A percentile compares a stretch with the other conserved stretches of the same genome.
These are phyloP conservation scores for Paraphaeosphaeria sporulosa DNA, from an alignment of 2,329 filamentous ascomycete genomes.

Conservation along the genomic window DNA sequence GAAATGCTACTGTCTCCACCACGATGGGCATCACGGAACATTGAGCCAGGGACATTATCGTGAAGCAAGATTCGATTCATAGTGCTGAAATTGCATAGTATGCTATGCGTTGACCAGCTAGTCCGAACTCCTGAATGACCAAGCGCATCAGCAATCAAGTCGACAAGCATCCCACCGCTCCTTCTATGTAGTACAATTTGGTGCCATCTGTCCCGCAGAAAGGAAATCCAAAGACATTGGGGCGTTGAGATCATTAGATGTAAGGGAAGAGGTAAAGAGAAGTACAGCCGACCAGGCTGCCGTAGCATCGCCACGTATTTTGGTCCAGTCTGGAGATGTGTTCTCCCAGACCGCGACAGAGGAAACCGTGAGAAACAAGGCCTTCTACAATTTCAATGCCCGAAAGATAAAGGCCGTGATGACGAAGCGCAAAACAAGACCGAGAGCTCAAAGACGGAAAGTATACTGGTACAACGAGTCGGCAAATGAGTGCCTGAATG, in stretches of 20 bases:
- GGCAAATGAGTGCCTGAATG: slow-evolving; percentile 45
- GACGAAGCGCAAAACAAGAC: slow-evolving; percentile 3
- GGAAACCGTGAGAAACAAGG: slow-evolving; percentile 1
- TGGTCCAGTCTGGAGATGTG: slow-evolving; percentile 16
- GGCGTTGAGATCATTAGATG: slow-evolving; percentile 5
- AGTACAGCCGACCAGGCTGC: slow-evolving; percentile 26
- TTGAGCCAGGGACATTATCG: background rate
- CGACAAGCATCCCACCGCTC: slow-evolving; percentile 16
- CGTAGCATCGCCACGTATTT: slow-evolving; percentile 37
- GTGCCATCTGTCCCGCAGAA: slow-evolving; percentile 32
- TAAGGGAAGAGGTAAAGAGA: slow-evolving; percentile 14
- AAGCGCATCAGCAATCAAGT: slow-evolving; percentile 13
- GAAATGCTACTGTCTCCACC: background rate
- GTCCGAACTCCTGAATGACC: slow-evolving; percentile 1
- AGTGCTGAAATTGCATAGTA: background rate
- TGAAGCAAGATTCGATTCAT: slow-evolving; percentile 23
- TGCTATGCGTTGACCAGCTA: background rate
- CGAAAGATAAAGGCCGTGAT: slow-evolving; percentile 16
- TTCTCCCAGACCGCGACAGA: background rate
- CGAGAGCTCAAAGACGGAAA: slow-evolving; percentile 13
- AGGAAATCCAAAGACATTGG: slow-evolving; percentile 1
- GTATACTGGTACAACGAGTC: slow-evolving; percentile 39
- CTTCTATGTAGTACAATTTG: slow-evolving; percentile 36
- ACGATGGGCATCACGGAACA: background rate
- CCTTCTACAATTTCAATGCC: slow-evolving; percentile 27